Conservation (phyloP, 1,284 basidiomycete genomes). For the Irpex lacteus region DNA sequence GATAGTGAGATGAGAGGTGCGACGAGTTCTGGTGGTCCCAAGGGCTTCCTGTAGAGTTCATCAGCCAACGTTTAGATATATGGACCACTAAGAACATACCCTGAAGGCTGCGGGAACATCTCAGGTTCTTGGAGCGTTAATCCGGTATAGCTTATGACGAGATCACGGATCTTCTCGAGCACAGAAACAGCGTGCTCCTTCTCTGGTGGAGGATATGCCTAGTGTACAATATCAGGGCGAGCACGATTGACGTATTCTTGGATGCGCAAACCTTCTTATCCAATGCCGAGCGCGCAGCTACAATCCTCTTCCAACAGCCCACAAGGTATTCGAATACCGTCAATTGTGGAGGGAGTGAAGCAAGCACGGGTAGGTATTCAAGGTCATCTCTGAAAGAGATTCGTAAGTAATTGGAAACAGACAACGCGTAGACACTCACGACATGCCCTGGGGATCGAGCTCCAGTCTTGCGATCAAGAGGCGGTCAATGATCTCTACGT, state of each 20-base stretch:
- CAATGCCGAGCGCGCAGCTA: conserved; percentile 52
- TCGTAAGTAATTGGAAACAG: not conserved
- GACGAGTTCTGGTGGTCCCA: conserved; percentile 79
- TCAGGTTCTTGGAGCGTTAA: conserved; percentile 88
- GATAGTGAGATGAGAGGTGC: conserved; percentile 71
- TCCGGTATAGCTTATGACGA: conserved; percentile 90
- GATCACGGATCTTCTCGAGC: conserved; percentile 72
- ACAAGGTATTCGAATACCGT: conserved; percentile 92
- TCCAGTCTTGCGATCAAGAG: conserved; percentile 88
- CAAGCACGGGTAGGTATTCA: conserved; percentile 75
- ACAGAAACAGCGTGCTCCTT: conserved; percentile 57
- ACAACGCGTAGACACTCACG: conserved; percentile 43
- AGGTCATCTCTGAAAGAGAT: conserved; percentile 65
- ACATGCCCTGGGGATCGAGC: conserved; percentile 72
- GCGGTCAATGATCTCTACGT: conserved; percentile 67
- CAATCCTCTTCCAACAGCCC: conserved; percentile 87
- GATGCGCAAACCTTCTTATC: conserved; percentile 53
- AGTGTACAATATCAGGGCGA: conserved; percentile 3
- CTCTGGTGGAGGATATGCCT: conserved; percentile 66
- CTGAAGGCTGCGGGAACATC: conserved; percentile 89
- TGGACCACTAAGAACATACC: conserved; percentile 41
- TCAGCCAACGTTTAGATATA: conserved; percentile 1
- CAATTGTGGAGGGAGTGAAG: conserved; percentile 74
- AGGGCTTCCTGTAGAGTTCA: conserved; percentile 45
- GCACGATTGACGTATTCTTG: not conserved